Percentiles rank a stretch among this genome's conserved stretches.
Conservation (phyloP, 805 yeast species). For the Isabelozyma rhagii region DNA sequence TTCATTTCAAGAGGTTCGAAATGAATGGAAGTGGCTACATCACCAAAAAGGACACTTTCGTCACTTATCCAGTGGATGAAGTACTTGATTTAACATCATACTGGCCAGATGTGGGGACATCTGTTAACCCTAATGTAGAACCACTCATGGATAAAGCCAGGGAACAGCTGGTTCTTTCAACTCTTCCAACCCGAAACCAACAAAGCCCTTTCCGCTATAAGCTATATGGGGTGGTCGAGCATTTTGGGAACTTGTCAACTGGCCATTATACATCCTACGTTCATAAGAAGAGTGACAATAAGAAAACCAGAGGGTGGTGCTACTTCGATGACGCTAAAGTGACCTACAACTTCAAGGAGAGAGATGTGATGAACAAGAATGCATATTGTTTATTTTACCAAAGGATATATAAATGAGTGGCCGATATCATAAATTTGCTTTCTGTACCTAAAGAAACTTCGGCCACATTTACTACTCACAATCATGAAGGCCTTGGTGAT, state of each 20-base stretch:
- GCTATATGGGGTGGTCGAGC: conserved; percentile 79
- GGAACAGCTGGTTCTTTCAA: conserved; percentile 44
- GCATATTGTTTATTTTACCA: conserved; percentile 83
- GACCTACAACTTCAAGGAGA: conserved; percentile 46
- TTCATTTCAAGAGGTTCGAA: conserved; percentile 82
- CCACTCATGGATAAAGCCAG: conserved; percentile 30
- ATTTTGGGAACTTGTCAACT: conserved; percentile 74
- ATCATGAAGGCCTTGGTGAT: too few relatives aligned
- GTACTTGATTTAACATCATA: conserved; percentile 62
- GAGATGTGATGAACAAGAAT: conserved; percentile 61
- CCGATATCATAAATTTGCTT: too few relatives aligned
- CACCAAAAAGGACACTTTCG: conserved; percentile 60
- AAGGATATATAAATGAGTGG: conserved; percentile 27
- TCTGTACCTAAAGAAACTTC: too few relatives aligned
- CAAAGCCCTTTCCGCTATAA: conserved; percentile 75
- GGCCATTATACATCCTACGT: conserved; percentile 90
- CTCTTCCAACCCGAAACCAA: conserved; percentile 68
- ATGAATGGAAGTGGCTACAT: conserved; percentile 41
- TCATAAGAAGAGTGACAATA: conserved; percentile 46
- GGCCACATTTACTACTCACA: too few relatives aligned
- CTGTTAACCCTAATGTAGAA: conserved; percentile 9
- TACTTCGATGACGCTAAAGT: conserved; percentile 78
- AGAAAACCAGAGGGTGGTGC: conserved; percentile 63
- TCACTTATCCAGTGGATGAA: conserved; percentile 60
- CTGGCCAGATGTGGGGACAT: conserved; percentile 58